Evolutionary conservation across 2,329 filamentous ascomycete genomes (phyloP).

Genomic region (Biscogniauxia marginata): DNA sequence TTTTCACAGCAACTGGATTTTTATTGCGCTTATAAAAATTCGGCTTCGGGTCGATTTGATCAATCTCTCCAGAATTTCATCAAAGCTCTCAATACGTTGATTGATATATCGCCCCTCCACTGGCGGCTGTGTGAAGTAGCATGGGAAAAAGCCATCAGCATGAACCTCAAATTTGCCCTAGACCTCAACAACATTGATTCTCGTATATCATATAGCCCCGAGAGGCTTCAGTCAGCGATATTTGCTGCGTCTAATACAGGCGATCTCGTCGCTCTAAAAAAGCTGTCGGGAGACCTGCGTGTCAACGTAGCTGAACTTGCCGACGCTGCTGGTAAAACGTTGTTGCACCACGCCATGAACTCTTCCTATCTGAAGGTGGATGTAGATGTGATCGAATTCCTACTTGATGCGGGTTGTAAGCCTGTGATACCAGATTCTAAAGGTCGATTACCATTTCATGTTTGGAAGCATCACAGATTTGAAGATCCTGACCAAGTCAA

Average conservation of each 20-base stretch:
- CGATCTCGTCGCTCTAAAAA: neutral
- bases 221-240: neutral
- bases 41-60: no score
- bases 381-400: neutral
- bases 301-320: neutral
- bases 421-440: neutral
- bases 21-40: no score
- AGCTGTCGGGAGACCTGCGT: neutral
- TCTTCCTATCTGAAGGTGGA: neutral
- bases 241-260: neutral
- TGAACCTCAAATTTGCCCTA: neutral
- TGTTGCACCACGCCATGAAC: neutral
- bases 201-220: conserved; percentile 1
- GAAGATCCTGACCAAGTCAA: neutral
- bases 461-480: neutral
- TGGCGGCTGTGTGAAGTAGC: neutral
- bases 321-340: neutral
- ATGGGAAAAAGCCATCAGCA: neutral
- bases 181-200: neutral
- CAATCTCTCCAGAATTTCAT: neutral
- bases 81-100: conserved; percentile 1
- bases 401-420: neutral
- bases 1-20: no score
- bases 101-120: conserved; percentile 1
- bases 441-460: neutral